phyloP scores from a whole-genome alignment of 805 yeast species.

The Ogataea minuta region DNA sequence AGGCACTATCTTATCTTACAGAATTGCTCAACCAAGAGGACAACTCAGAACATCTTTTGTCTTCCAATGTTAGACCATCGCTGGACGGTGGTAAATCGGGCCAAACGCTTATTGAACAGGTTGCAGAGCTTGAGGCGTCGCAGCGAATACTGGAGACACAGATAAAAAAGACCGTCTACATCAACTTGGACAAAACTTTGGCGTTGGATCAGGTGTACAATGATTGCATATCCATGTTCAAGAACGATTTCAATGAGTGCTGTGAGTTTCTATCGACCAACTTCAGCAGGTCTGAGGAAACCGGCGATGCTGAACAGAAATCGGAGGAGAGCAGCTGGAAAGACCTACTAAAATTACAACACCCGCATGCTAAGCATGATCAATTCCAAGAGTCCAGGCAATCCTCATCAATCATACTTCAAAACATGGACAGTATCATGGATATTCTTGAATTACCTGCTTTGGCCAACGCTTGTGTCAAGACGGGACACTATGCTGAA shows the following conservation, averaged over 20 bases:
- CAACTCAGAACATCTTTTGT: conserved; percentile 36
- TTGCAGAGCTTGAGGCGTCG: conserved; percentile 67
- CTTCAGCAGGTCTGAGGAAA: conserved; percentile 28
- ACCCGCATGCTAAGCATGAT: conserved; percentile 12
- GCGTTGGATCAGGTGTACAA: conserved; percentile 34
- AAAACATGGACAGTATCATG: conserved; percentile 66
- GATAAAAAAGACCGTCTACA: conserved; percentile 40
- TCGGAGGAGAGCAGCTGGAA: conserved; percentile 23
- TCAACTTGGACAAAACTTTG: conserved; percentile 46
- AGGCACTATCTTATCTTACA: conserved; percentile 35
- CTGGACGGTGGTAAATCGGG: conserved; percentile 18
- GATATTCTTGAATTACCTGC: conserved; percentile 85
- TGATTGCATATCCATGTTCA: conserved; percentile 36
- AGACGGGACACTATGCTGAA: conserved; percentile 84
- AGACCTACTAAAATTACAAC: conserved; percentile 22
- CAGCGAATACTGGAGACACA: conserved; percentile 47
- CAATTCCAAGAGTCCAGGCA: conserved; percentile 12
- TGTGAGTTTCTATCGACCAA: conserved; percentile 32
- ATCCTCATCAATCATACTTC: conserved; percentile 41
- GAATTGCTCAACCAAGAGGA: conserved; percentile 42
- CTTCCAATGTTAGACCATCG: conserved; percentile 27
- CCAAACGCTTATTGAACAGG: conserved; percentile 58
- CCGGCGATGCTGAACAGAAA: conserved; percentile 7
- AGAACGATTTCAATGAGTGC: conserved; percentile 31
- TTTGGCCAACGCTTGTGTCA: conserved; percentile 76